A percentile compares a stretch with the other conserved stretches of the same genome.
phyloP scores from a whole-genome alignment of 1,284 basidiomycete species.

The Cutaneotrichosporon sp. region DNA sequence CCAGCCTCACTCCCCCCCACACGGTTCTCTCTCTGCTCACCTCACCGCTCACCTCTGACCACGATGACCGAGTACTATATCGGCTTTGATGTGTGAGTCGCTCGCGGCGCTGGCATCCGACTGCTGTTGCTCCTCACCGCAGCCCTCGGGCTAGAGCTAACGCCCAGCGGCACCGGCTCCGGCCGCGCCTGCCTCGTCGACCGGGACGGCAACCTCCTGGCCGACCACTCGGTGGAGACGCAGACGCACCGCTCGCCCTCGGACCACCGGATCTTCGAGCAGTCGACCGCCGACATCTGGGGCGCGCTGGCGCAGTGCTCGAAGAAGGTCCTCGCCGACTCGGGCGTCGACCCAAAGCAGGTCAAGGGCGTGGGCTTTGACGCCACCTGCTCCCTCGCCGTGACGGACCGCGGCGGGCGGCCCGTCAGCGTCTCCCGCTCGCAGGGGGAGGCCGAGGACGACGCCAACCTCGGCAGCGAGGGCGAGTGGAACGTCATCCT shows the following conservation, averaged over 20 bases:
- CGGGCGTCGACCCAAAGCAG: constrained; percentile 63
- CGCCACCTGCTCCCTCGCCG: constrained; percentile 94
- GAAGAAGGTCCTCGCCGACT: constrained; percentile 64
- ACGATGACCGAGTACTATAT: constrained; percentile 57
- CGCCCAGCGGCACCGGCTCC: constrained; percentile 79
- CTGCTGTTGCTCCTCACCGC: neutral
- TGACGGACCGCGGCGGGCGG: constrained; percentile 70
- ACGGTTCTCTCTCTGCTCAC: neutral
- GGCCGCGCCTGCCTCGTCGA: constrained; percentile 84
- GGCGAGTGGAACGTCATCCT: constrained; percentile 83
- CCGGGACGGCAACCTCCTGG: constrained; percentile 71
- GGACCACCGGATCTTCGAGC: constrained; percentile 91
- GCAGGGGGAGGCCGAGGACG: constrained; percentile 39
- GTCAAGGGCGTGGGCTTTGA: constrained; percentile 95
- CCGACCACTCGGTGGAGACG: constrained; percentile 68
- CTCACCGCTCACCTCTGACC: neutral
- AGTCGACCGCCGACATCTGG: constrained; percentile 80
- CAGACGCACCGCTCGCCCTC: constrained; percentile 78
- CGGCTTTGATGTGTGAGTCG: constrained; percentile 61
- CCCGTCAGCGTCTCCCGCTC: constrained; percentile 79
- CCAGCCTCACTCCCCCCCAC: neutral
- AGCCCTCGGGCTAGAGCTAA: constrained; percentile 19
- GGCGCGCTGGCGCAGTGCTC: constrained; percentile 69
- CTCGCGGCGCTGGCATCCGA: neutral
- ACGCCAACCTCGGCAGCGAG: constrained; percentile 57